These are phyloP conservation scores for Logfia minima DNA, from an alignment of 129 eudicot species.

Conservation along the genomic window DNA sequence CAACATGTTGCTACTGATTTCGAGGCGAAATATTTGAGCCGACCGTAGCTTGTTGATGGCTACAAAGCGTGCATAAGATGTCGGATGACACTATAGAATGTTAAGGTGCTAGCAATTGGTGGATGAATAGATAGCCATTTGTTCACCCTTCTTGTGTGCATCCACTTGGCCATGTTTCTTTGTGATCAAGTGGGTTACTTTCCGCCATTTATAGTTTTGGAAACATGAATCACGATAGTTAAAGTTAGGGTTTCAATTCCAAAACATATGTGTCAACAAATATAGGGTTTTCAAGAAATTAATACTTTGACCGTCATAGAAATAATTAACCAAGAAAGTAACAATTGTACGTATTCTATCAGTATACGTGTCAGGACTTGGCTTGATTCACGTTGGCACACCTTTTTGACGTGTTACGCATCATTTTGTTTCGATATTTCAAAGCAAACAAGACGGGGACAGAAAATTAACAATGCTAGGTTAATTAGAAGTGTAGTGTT, in stretches of 20 bases:
- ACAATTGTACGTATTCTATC: neutral
- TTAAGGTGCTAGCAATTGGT: conserved; percentile 21
- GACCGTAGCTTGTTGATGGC: conserved; percentile 10
- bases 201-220: neutral
- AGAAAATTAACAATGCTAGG: conserved; percentile 11
- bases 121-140: conserved; percentile 43
- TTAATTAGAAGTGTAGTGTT: conserved; percentile 7
- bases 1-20: conserved; percentile 8
- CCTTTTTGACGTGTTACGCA: conserved; percentile 1
- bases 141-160: conserved; percentile 21
- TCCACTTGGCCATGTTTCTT: conserved; percentile 29
- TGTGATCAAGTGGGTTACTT: conserved; percentile 23
- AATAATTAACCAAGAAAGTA: neutral
- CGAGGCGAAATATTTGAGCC: neutral
- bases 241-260: neutral
- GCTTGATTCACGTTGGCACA: neutral
- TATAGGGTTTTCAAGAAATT: neutral
- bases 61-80: conserved; percentile 29
- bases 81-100: conserved; percentile 27
- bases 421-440: neutral
- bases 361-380: neutral
- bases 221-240: neutral
- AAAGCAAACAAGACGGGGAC: neutral
- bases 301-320: neutral
- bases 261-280: neutral